Evolutionary conservation across 345 rosid species (phyloP).

Genomic region (Aquilaria sinensis): DNA sequence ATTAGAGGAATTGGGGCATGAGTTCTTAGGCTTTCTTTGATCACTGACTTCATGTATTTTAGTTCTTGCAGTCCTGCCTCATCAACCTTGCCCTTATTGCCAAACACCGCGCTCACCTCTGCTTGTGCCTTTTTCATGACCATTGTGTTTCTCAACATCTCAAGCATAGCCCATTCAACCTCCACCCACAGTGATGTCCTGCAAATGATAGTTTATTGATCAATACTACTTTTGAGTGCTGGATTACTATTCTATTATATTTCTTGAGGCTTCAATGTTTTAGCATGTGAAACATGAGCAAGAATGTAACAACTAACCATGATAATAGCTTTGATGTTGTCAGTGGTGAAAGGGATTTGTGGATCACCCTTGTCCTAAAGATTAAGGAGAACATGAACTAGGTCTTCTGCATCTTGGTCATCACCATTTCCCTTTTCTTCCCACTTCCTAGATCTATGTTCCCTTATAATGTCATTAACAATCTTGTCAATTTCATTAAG

Average conservation of each 20-base stretch:
- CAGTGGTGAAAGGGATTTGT: not conserved
- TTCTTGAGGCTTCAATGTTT: no score
- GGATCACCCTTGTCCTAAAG: not conserved
- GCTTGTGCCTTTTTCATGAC: constrained; percentile 1
- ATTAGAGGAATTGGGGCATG: not conserved
- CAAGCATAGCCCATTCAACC: constrained; percentile 10
- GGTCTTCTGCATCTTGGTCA: not conserved
- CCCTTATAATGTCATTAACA: not conserved
- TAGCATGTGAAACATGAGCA: no score
- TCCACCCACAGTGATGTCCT: not conserved
- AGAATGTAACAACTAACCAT: not conserved
- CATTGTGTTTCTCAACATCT: not conserved
- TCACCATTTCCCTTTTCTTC: not conserved
- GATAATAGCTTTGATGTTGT: constrained; percentile 1
- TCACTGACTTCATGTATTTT: constrained; percentile 1
- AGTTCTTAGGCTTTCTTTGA: constrained; percentile 3
- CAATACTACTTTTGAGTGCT: no score
- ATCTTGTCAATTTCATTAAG: not conserved
- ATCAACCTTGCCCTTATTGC: not conserved
- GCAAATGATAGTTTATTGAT: not conserved
- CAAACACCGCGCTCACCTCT: not conserved
- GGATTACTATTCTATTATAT: no score
- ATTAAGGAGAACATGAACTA: not conserved
- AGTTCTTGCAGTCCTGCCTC: not conserved
- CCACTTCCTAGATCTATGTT: not conserved